Evolutionary conservation across 768 basidiomycete genomes (phyloP), one percentile per base, ranked within the genome.

Genomic region (Scleroderma bovista): DNA sequence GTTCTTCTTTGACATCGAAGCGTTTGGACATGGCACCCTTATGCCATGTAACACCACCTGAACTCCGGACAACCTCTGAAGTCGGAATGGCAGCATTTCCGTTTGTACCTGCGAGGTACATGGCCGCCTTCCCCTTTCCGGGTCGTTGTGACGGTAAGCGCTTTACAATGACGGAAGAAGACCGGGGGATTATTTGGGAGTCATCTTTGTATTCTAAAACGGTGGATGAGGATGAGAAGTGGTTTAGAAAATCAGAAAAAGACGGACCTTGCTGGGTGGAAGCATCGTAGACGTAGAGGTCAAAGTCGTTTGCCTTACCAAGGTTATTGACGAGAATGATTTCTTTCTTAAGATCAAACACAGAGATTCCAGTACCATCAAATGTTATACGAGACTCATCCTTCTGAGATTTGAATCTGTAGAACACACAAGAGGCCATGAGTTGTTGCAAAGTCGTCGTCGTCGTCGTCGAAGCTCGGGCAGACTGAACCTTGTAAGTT

Each of bases 271-370:
- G 91, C 52, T 88, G 87, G 8, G 88, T 84, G 32, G 86, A 82
- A 42, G 81, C 72, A 63, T 97, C 93, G 65, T 83, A 87, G 34
- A 98, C 76, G 46, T 81, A 80, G 22, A 99, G 78, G 71, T 99
- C 96, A 75, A 98, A 97, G 65, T 99, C 96, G 64, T 87, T 92
- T 51, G 91, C 93, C 77, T 93, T 94, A 74, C 86, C 87, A 72
- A 99, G 83, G 67, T 87, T 93, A 66, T 97, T 97, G 66, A 88
- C 88, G 62, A 95, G 74, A 62, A 99, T 95, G 65, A 99, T 91
- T 72, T 98, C 96, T 76, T 86, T 90, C 75, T 99, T 99, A 70
- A 99, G 76, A 72, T 99, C 96, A 77, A 97, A 98, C 60, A 98
- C 93, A 63, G 93, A 93, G 65, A 99, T 98, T 55, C 93, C 92